Conservation (phyloP, 2,329 filamentous ascomycete species). For the Aspergillus floridensis region DNA sequence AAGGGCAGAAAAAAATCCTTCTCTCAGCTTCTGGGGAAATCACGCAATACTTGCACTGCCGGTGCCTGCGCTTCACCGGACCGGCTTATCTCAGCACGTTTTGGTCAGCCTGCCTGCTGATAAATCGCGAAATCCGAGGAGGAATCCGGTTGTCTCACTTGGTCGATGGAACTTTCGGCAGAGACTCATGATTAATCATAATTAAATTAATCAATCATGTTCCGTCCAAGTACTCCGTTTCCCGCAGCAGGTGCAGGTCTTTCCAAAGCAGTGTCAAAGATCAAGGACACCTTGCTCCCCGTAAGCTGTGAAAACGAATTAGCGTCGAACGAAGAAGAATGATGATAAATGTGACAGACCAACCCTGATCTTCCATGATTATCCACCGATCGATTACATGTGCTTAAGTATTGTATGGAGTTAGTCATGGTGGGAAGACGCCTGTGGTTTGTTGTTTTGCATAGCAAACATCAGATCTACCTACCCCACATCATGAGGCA, state of each 20-base stretch:
- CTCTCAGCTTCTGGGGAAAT: slow-evolving; percentile 32
- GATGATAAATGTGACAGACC: not conserved
- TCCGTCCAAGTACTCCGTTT: not conserved
- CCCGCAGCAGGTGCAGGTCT: not conserved
- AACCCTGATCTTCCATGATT: not conserved
- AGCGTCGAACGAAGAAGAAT: not conserved
- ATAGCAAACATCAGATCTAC: not conserved
- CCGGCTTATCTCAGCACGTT: slow-evolving; percentile 7
- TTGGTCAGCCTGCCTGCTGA: slow-evolving; percentile 13
- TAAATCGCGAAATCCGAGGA: slow-evolving; percentile 12
- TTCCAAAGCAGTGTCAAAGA: not conserved
- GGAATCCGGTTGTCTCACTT: not conserved
- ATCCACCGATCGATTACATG: not conserved
- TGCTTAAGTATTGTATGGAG: not conserved
- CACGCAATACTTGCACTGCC: slow-evolving; percentile 40
- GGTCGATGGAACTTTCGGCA: slow-evolving; percentile 6
- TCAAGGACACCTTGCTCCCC: not conserved
- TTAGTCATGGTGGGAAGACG: too few relatives aligned
- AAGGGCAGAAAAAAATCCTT: slow-evolving; percentile 30
- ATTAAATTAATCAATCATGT: not conserved
- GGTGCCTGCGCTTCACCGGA: slow-evolving; percentile 23
- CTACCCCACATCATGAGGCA: not conserved
- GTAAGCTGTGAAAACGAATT: not conserved
- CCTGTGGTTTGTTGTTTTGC: too few relatives aligned
- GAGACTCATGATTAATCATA: not conserved